These are phyloP conservation scores for Cyberlindnera subsufficiens DNA, from an alignment of 805 yeast genomes.

Conservation along the genomic window DNA sequence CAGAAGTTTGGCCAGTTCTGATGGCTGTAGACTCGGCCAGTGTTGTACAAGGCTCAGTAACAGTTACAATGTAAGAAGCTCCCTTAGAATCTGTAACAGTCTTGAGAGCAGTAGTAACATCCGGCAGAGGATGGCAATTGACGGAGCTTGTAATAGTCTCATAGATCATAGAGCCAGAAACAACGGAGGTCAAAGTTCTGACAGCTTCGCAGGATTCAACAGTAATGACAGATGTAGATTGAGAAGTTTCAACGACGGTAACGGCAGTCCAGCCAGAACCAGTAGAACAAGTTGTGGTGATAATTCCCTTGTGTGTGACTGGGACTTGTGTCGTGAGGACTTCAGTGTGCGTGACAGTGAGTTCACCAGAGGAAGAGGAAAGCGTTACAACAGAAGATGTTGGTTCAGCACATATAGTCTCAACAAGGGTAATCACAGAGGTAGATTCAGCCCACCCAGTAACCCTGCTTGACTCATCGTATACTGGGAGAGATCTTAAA, in stretches of 20 bases:
- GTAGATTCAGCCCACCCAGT: constrained; percentile 19
- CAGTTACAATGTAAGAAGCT: constrained; percentile 3
- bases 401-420: constrained; percentile 14
- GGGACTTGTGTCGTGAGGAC: too few species aligned
- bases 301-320: too few species aligned
- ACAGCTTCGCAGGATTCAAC: neutral
- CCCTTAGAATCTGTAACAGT: constrained; percentile 9
- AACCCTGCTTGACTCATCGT: constrained; percentile 11
- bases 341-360: too few species aligned
- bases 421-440: constrained; percentile 10
- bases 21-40: too few species aligned
- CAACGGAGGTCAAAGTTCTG: neutral
- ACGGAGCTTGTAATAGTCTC: neutral
- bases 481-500: constrained; percentile 17
- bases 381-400: too few species aligned
- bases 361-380: too few species aligned
- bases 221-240: neutral
- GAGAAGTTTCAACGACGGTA: constrained; percentile 1
- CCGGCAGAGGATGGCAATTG: neutral
- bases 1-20: too few species aligned
- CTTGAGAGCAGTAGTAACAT: neutral
- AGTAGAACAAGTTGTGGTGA: constrained; percentile 8
- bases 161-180: neutral
- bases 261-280: neutral
- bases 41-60: constrained; percentile 1